These are phyloP conservation scores for Yamadazyma scolyti DNA, from an alignment of 805 yeast species.

Conservation along the genomic window DNA sequence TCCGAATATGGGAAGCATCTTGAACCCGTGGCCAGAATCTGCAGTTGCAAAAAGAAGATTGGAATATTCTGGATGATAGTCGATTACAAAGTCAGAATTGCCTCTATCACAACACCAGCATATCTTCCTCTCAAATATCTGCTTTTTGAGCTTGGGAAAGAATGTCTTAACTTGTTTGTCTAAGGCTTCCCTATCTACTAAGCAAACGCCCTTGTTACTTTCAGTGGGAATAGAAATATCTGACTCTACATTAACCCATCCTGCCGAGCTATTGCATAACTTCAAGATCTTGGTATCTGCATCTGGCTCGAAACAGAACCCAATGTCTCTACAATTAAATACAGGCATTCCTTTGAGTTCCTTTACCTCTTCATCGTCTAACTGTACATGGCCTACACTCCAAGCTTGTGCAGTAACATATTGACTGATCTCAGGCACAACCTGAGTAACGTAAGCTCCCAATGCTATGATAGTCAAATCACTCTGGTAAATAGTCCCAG, in stretches of 20 bases:
- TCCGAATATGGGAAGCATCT: constrained; percentile 34
- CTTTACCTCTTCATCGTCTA: constrained; percentile 8
- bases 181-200: constrained; percentile 6
- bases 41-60: constrained; percentile 33
- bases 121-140: constrained; percentile 11
- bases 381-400: constrained; percentile 12
- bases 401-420: constrained; percentile 10
- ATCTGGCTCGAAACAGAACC: constrained; percentile 13
- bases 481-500: constrained; percentile 4
- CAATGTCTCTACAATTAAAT: constrained; percentile 10
- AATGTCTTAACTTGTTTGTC: constrained; percentile 7
- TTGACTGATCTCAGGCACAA: constrained; percentile 7
- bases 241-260: constrained; percentile 6
- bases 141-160: constrained; percentile 8
- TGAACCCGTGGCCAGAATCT: constrained; percentile 38
- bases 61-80: constrained; percentile 24
- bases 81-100: constrained; percentile 31
- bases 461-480: constrained; percentile 9
- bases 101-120: constrained; percentile 34
- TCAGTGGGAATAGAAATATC: constrained; percentile 10
- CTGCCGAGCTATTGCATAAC: constrained; percentile 12
- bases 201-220: constrained; percentile 9
- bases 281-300: constrained; percentile 9
- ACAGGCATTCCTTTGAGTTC: constrained; percentile 10
- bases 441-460: constrained; percentile 11